These are phyloP conservation scores for Tremella fuciformis DNA, from an alignment of 768 basidiomycete genomes.

Conservation along the genomic window DNA sequence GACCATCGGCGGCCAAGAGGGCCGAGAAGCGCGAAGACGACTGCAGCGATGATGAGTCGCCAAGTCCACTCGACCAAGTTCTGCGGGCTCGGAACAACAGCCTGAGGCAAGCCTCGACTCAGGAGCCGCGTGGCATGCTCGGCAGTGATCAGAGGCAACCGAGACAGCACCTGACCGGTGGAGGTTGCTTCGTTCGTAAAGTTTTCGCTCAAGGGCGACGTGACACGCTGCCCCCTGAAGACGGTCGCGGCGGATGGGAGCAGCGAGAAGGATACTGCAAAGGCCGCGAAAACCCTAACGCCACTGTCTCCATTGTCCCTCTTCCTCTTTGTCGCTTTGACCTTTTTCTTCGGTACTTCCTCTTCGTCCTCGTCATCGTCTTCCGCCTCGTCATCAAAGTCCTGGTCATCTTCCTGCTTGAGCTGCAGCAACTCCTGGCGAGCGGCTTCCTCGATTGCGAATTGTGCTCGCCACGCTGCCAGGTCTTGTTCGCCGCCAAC, in stretches of 20 bases:
- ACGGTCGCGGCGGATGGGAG: constrained; percentile 39
- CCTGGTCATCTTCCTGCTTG: constrained; percentile 18
- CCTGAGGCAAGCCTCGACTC: constrained; percentile 23
- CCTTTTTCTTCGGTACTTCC: constrained; percentile 18
- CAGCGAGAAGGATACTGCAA: constrained; percentile 43
- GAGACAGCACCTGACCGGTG: constrained; percentile 32
- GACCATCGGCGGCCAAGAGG: constrained; percentile 27
- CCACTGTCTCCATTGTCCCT: constrained; percentile 10
- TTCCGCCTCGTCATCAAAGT: constrained; percentile 28
- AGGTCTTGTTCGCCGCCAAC: constrained; percentile 36
- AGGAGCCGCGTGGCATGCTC: constrained; percentile 40
- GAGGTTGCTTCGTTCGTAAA: constrained; percentile 10
- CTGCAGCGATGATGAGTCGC: constrained; percentile 35
- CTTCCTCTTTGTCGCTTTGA: constrained; percentile 15
- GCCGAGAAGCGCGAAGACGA: constrained; percentile 33
- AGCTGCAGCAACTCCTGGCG: constrained; percentile 18
- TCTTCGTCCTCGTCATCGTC: constrained; percentile 34
- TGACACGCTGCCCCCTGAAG: constrained; percentile 11
- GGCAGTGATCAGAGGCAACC: constrained; percentile 42
- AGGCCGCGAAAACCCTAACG: constrained; percentile 41
- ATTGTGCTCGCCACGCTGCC: constrained; percentile 29
- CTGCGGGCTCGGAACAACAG: constrained; percentile 29
- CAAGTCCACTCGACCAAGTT: constrained; percentile 45
- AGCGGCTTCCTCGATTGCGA: constrained; percentile 24
- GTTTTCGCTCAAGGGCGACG: not conserved